A percentile compares a stretch with the other conserved stretches of the same genome.
These are phyloP conservation scores for Colletotrichum sp. DNA, from an alignment of 2,329 filamentous ascomycete species.

Conservation along the genomic window DNA sequence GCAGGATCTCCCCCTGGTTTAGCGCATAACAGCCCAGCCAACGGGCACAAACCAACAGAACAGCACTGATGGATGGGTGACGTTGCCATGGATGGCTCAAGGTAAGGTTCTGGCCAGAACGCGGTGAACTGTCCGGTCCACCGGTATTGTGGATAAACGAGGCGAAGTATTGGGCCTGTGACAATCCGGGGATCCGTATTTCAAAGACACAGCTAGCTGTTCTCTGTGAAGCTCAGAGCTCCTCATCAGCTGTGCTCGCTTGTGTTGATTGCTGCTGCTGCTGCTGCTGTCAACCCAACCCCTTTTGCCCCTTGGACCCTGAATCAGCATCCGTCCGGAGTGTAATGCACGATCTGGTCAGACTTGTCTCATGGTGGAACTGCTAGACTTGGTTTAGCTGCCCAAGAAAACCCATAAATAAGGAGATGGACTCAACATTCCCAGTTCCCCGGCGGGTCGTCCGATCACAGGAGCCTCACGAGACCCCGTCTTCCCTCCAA, in stretches of 20 bases:
- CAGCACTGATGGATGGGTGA: not conserved
- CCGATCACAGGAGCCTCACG: not conserved
- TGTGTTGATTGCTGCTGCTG: not conserved
- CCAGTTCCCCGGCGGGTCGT: not conserved
- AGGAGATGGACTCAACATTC: not conserved
- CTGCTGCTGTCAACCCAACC: not conserved
- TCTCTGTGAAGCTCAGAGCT: not conserved
- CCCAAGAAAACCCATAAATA: not conserved
- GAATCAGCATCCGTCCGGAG: not conserved
- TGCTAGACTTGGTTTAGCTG: not conserved
- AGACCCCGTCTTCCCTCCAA: not conserved
- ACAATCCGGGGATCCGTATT: not conserved
- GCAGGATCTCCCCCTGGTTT: not conserved
- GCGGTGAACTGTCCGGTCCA: not conserved
- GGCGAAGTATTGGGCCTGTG: not conserved
- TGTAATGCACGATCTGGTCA: not conserved
- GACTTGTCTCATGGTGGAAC: not conserved
- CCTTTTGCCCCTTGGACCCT: not conserved
- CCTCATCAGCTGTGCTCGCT: not conserved
- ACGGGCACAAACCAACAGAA: not conserved
- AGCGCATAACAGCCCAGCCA: not conserved
- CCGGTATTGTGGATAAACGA: not conserved
- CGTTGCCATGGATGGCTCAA: not conserved
- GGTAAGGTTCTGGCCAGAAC: not conserved
- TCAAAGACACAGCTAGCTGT: not conserved